Conservation (phyloP, 768 basidiomycete genomes). For the Mycena epipterygia region DNA sequence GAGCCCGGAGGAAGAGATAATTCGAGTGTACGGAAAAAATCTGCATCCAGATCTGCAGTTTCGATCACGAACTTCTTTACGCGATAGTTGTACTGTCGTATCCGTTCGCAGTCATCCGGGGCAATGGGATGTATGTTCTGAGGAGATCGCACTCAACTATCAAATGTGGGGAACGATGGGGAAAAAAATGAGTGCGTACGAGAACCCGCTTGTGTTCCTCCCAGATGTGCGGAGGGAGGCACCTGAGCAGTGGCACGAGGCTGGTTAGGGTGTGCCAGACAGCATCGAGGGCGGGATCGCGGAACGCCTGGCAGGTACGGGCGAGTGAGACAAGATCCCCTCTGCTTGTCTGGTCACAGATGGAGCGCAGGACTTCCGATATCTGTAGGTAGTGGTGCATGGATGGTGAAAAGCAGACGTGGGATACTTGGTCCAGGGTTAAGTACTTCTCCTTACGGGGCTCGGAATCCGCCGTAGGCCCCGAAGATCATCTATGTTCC, state of each 20-base stretch:
- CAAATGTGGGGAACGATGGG: background rate
- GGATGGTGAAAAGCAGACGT: too few species aligned
- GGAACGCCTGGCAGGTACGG: background rate
- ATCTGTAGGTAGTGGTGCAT: background rate
- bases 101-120: background rate
- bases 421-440: too few species aligned
- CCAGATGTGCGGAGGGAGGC: background rate
- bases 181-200: background rate
- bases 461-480: too few species aligned
- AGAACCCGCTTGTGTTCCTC: background rate
- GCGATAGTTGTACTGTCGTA: background rate
- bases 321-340: background rate
- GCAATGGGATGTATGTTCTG: background rate
- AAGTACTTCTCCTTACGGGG: too few species aligned
- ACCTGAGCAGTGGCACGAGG: background rate
- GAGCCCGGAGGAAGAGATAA: background rate
- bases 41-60: background rate
- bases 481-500: too few species aligned
- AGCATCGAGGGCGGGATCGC: conserved; percentile 1
- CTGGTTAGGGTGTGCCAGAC: background rate
- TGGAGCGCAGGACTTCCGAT: background rate
- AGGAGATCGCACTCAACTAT: background rate
- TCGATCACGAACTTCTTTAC: background rate
- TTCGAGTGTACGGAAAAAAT: background rate
- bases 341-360: background rate